Percentiles rank a stretch among this genome's conserved stretches.
Conservation (phyloP, 768 basidiomycete genomes). For the Clitopilus passeckerianus region DNA sequence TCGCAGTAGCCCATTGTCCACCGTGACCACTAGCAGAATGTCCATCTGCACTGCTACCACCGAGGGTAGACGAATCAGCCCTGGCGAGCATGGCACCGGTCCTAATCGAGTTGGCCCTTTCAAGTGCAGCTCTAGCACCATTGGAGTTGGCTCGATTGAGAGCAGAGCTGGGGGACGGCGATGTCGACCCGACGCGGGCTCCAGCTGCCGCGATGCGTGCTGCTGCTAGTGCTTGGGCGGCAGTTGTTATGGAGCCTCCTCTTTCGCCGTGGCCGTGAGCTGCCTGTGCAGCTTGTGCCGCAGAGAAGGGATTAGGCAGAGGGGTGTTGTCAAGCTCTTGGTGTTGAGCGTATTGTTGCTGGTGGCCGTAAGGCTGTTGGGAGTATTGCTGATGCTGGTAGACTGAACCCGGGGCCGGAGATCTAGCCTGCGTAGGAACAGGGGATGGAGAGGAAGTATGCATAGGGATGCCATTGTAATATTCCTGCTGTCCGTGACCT, state of each 20-base stretch:
- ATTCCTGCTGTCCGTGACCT: background rate
- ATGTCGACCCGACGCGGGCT: background rate
- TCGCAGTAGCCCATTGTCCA: background rate
- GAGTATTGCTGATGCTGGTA: background rate
- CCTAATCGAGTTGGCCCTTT: background rate
- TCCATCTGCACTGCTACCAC: background rate
- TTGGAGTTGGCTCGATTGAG: background rate
- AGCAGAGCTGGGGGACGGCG: background rate
- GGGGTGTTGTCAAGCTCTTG: background rate
- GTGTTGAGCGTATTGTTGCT: slow-evolving; percentile 10
- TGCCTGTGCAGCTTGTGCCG: background rate
- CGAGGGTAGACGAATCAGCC: background rate
- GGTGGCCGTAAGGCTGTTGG: background rate
- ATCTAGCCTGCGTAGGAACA: background rate
- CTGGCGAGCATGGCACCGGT: background rate
- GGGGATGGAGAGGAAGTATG: background rate
- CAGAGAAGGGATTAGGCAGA: background rate
- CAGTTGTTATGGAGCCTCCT: background rate
- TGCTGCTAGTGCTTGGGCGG: background rate
- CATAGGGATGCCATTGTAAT: background rate
- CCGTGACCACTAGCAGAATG: background rate
- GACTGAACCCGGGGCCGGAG: background rate
- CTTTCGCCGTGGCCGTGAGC: background rate
- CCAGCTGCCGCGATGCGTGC: background rate
- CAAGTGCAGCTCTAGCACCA: background rate